Percentiles rank a stretch among this genome's conserved stretches.
Conservation (phyloP, 73 alveolate species). For the Paramecium tetraurelia region DNA sequence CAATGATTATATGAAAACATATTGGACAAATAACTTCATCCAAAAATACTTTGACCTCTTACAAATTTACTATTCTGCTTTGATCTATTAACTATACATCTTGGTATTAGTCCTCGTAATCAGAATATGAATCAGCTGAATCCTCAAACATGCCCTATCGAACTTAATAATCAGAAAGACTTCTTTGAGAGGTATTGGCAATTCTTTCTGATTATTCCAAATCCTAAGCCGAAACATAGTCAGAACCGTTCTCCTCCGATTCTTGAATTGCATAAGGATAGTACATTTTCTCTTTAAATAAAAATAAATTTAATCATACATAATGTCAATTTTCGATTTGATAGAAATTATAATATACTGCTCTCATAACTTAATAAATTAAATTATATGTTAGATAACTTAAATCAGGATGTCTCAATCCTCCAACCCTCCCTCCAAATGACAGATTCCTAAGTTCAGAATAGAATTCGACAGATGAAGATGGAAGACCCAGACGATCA, state of each 20-base stretch:
- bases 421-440: background rate
- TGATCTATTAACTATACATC: background rate
- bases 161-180: too few relatives aligned
- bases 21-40: constrained; percentile 37
- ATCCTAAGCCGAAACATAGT: too few relatives aligned
- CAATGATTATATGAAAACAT: background rate
- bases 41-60: background rate
- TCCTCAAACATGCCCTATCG: too few relatives aligned
- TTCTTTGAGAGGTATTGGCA: too few relatives aligned
- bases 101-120: background rate
- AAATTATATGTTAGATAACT: background rate
- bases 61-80: background rate
- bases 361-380: background rate
- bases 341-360: background rate
- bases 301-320: background rate
- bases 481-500: background rate
- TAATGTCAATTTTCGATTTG: background rate
- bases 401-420: background rate
- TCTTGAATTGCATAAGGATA: background rate
- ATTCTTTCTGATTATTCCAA: too few relatives aligned
- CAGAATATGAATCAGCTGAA: background rate
- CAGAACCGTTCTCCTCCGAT: background rate
- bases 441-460: background rate
- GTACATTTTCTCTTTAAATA: background rate
- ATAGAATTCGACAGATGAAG: background rate